Percentiles rank a stretch among this genome's conserved stretches.
phyloP scores from a whole-genome alignment of 2,329 filamentous ascomycete genomes.

The Trichoderma guizhouense region DNA sequence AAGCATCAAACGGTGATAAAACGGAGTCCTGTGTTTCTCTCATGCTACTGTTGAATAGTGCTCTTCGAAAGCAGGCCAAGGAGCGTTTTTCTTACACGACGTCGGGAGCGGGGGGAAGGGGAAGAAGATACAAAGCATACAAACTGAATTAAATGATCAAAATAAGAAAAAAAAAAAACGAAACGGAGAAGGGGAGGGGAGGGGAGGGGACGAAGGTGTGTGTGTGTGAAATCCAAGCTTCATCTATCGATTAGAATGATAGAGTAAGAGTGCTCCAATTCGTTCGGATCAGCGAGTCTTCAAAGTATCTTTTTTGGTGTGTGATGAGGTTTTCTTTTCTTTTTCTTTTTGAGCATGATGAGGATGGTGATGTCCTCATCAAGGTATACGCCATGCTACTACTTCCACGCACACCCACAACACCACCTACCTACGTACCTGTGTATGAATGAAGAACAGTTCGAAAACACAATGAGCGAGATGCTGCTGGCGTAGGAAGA shows the following conservation, averaged over 20 bases:
- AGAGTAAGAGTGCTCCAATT: neutral
- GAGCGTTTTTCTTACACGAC: neutral
- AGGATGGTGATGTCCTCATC: neutral
- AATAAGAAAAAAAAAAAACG: too few species aligned
- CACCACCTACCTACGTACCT: neutral
- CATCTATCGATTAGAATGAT: neutral
- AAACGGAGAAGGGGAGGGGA: neutral
- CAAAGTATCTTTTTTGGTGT: neutral
- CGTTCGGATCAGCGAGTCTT: neutral
- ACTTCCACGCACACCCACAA: neutral
- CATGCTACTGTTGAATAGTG: neutral
- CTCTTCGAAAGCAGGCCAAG: neutral
- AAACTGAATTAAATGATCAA: neutral
- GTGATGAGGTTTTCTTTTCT: neutral
- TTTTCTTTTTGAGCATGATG: neutral
- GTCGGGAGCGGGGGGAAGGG: neutral
- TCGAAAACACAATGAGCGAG: neutral
- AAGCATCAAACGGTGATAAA: conserved; percentile 13
- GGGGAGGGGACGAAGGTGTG: too few species aligned
- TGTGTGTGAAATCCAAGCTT: neutral
- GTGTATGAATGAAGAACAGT: neutral
- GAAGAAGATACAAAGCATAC: neutral
- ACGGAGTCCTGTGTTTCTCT: conserved; percentile 1
- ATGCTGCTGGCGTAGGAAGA: neutral
- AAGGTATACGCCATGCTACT: neutral